phyloP scores from a whole-genome alignment of 2,329 filamentous ascomycete species.

The Geosmithia flava region DNA sequence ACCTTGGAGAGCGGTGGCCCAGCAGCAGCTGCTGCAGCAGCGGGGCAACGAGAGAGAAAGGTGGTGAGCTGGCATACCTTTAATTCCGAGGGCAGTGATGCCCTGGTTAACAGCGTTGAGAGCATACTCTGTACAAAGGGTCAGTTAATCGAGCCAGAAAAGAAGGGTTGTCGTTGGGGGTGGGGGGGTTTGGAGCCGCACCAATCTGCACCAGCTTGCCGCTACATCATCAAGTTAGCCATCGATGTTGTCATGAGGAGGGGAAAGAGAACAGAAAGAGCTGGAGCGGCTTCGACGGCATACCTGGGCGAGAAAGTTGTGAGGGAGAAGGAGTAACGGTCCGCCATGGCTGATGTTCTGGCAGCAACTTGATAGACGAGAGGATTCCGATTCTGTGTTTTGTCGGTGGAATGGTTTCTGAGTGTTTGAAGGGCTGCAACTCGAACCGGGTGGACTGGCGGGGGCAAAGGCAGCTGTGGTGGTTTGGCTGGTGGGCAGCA shows the following conservation, averaged over 20 bases:
- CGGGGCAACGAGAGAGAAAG: not conserved
- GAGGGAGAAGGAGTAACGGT: slow-evolving; percentile 97
- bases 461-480: slow-evolving; percentile 15
- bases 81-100: slow-evolving; percentile 96
- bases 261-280: slow-evolving; percentile 3
- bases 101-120: slow-evolving; percentile 98
- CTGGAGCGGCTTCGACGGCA: slow-evolving; percentile 20
- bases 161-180: not conserved
- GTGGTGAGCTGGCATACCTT: slow-evolving; percentile 45
- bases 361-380: not conserved
- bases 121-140: slow-evolving; percentile 67
- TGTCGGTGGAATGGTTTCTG: slow-evolving; percentile 1
- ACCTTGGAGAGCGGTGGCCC: not conserved
- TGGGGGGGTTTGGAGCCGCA: slow-evolving; percentile 10
- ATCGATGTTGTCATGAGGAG: slow-evolving; percentile 2
- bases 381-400: not conserved
- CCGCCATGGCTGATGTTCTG: slow-evolving; percentile 57
- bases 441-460: slow-evolving; percentile 4
- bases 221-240: slow-evolving; percentile 35
- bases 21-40: not conserved
- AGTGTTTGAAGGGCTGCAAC: slow-evolving; percentile 4
- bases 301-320: slow-evolving; percentile 99
- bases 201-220: slow-evolving; percentile 99
- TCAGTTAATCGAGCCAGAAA: not conserved
- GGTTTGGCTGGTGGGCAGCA: slow-evolving; percentile 12